These are phyloP conservation scores for Isabelozyma pseudorhagii DNA, from an alignment of 805 yeast genomes.

Conservation along the genomic window DNA sequence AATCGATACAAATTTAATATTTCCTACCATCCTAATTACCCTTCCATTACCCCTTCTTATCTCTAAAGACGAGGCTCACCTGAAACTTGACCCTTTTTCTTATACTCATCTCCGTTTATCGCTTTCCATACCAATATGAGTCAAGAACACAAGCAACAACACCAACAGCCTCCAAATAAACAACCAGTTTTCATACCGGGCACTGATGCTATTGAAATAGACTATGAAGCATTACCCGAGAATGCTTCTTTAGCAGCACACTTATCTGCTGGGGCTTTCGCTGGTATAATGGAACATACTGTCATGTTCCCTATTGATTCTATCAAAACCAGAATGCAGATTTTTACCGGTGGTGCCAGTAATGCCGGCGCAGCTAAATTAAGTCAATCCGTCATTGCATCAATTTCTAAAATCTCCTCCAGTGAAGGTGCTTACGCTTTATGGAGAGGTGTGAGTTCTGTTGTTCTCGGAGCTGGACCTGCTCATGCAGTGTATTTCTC, in stretches of 20 bases:
- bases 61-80: neutral
- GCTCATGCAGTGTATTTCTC: constrained; percentile 96
- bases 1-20: too few relatives aligned
- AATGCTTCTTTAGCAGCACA: constrained; percentile 81
- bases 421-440: constrained; percentile 84
- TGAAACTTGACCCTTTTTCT: neutral
- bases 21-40: neutral
- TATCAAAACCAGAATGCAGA: constrained; percentile 94
- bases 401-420: constrained; percentile 74
- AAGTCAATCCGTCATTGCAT: constrained; percentile 50
- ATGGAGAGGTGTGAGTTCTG: constrained; percentile 93
- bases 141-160: neutral
- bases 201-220: constrained; percentile 53
- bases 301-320: constrained; percentile 97
- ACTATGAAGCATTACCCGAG: constrained; percentile 89
- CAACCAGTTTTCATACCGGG: constrained; percentile 13
- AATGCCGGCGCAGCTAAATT: constrained; percentile 9
- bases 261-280: constrained; percentile 91
- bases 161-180: neutral
- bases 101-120: neutral
- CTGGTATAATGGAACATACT: constrained; percentile 98
- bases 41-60: neutral
- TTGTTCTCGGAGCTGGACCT: constrained; percentile 97
- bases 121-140: neutral
- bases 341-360: constrained; percentile 14